Conservation (phyloP, 441 rosid genomes). For the Omphalea diandra region DNA sequence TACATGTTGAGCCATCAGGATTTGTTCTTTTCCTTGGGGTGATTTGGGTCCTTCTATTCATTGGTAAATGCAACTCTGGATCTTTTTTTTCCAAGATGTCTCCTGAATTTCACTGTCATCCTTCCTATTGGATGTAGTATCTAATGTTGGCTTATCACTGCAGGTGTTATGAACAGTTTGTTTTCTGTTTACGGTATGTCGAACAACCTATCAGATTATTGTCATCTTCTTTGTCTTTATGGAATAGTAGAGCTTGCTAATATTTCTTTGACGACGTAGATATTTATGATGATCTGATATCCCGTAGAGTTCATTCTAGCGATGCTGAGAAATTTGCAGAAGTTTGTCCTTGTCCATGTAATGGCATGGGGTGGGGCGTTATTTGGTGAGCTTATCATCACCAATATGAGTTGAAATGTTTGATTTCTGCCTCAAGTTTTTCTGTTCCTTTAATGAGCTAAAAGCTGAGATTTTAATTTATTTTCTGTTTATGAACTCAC, state of each 20-base stretch:
- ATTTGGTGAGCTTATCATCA: constrained; percentile 59
- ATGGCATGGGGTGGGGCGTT: constrained; percentile 89
- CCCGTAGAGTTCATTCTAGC: constrained; percentile 78
- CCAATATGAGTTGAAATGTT: constrained; percentile 10
- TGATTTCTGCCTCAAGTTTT: constrained; percentile 38
- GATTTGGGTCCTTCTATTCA: constrained; percentile 83
- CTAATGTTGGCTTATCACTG: constrained; percentile 15
- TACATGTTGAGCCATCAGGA: constrained; percentile 42
- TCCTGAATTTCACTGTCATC: not conserved
- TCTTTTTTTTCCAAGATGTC: not conserved
- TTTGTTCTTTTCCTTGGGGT: constrained; percentile 73
- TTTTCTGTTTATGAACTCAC: not conserved
- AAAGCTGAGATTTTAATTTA: not conserved
- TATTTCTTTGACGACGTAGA: constrained; percentile 37
- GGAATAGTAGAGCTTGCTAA: constrained; percentile 10
- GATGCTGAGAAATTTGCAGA: constrained; percentile 99
- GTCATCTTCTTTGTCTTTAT: not conserved
- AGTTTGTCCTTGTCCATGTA: constrained; percentile 88
- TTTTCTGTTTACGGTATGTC: constrained; percentile 83
- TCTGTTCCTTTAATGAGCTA: not conserved
- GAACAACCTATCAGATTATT: not conserved
- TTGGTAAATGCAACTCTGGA: constrained; percentile 47
- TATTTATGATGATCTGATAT: constrained; percentile 86
- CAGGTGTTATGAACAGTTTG: constrained; percentile 97
- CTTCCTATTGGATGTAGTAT: not conserved